phyloP scores from a whole-genome alignment of 441 rosid species.

The Biscutella auriculata region DNA sequence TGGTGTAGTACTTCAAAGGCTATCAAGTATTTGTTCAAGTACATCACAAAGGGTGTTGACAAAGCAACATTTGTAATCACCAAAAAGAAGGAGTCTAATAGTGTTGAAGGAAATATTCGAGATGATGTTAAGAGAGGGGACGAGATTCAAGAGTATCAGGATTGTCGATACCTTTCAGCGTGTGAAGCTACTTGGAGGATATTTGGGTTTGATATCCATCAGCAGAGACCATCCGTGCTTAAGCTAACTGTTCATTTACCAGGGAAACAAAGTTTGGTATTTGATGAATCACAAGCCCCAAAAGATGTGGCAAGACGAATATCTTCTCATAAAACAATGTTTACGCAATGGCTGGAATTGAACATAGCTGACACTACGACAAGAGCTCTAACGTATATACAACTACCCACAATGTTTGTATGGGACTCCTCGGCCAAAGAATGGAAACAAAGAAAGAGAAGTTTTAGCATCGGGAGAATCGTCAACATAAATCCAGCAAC shows the following conservation, averaged over 20 bases:
- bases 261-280: not conserved
- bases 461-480: not conserved
- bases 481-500: not conserved
- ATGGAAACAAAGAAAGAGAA: not conserved
- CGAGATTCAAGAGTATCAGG: no score
- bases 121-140: no score
- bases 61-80: no score
- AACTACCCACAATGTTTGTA: not conserved
- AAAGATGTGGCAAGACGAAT: not conserved
- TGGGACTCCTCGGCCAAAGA: not conserved
- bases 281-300: not conserved
- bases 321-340: not conserved
- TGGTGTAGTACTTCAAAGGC: no score
- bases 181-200: no score
- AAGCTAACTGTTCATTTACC: not conserved
- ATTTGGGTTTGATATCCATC: no score
- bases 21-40: no score
- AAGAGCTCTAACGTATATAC: not conserved
- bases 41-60: no score
- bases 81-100: no score
- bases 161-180: no score
- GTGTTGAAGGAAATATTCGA: no score
- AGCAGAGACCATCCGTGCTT: no score
- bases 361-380: not conserved
- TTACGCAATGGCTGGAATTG: not conserved